Base-by-base conservation (phyloP, 345 rosid genomes). In the Rubroshorea leprosula region DNA sequence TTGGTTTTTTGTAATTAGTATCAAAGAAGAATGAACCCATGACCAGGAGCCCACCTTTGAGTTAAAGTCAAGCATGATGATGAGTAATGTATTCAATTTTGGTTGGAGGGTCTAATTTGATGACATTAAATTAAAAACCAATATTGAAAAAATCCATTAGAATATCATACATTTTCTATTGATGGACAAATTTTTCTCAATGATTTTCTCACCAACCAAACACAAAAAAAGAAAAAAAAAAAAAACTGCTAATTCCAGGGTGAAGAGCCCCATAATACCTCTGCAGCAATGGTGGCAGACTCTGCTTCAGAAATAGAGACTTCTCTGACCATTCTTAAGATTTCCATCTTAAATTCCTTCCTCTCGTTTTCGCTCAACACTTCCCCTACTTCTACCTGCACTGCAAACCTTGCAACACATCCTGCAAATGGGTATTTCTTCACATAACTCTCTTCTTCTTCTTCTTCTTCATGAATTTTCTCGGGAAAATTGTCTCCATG, bases 181-280 rank as follows among this genome's bases (percentile, higher is more conserved):
- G 6, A 17, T 17, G 17, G 17, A 9, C 0, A 29, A 29, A 22
- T n/a, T 3, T 23, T 9, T 16, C 7, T 18, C 0, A 21, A 8
- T 5, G 5, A 14, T 44, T 12, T 17, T 9, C 6, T 57, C 68
- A 26, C 41, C 41, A 35, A 3, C 41, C 41, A 35, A 35, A 35
- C 41, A 35, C 3, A 10, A n/a, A n/a, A n/a, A n/a, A n/a, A n/a
- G n/a, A n/a, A n/a, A n/a, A n/a, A n/a, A n/a, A n/a, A n/a, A n/a
- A n/a, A 35, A 35, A 35, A 4, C 41, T 6, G 12, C 41, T 35
- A 35, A 35, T 35, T 51, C 76, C 75, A 80, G 38, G 76, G 63
- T 1, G 75, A 74, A 23, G 82, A 75, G 48, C 84, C 84, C 86
- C 86, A 80, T 1, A 83, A 49, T 5, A 83, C 82, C 61, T 76